Evolutionary conservation across 148 eudicot species (phyloP).

Genomic region (Vaccinium myrtillus): DNA sequence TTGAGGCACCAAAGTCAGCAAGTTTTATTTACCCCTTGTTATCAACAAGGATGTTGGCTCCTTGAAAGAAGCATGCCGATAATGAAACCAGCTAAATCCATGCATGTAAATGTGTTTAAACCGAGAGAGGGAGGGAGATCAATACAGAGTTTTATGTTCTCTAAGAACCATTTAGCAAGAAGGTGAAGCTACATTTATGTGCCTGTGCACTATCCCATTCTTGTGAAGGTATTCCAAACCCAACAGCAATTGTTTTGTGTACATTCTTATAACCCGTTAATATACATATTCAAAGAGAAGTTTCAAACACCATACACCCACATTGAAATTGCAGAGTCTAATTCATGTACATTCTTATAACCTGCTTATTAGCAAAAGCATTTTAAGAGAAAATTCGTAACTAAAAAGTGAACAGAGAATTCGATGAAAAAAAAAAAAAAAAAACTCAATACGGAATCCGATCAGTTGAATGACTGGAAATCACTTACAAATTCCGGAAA

Average conservation of each 20-base stretch:
- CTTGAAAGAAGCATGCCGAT: constrained; percentile 39
- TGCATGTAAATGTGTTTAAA: constrained; percentile 30
- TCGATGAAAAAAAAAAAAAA: too few species aligned
- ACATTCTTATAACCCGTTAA: constrained; percentile 75
- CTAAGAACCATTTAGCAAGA: neutral
- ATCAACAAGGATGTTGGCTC: constrained; percentile 97
- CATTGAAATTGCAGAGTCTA: neutral
- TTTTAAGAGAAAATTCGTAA: neutral
- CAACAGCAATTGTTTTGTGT: constrained; percentile 67
- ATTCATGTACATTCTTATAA: constrained; percentile 6
- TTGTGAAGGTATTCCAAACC: constrained; percentile 81
- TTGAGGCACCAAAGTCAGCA: constrained; percentile 98
- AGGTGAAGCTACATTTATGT: constrained; percentile 58
- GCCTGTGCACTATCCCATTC: constrained; percentile 81
- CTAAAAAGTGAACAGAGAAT: neutral
- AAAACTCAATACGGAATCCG: neutral
- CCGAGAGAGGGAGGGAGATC: neutral
- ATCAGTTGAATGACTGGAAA: neutral
- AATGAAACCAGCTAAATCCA: neutral
- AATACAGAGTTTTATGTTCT: neutral
- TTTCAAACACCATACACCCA: constrained; percentile 7
- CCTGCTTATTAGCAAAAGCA: neutral
- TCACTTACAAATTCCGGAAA: constrained; percentile 89
- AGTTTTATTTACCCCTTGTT: constrained; percentile 91
- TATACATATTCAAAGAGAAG: neutral